Evolutionary conservation across 495 filamentous ascomycete genomes (phyloP).

Genomic region (Aspergillus campestris): DNA sequence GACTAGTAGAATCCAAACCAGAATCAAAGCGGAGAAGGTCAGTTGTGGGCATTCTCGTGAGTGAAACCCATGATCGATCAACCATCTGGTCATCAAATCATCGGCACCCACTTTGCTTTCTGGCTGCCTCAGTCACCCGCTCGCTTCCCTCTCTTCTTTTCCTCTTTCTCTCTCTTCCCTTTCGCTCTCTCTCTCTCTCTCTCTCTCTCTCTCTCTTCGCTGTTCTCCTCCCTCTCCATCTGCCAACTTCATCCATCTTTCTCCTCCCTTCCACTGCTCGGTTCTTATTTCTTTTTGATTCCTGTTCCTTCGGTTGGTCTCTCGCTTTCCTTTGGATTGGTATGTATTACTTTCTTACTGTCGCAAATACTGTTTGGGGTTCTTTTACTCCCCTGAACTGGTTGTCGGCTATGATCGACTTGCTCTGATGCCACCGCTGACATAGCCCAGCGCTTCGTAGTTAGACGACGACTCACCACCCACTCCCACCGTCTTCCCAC

Average conservation of each 20-base stretch:
- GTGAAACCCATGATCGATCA: slow-evolving; percentile 4
- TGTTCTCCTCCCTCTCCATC: slow-evolving; percentile 8
- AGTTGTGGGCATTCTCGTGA: slow-evolving; percentile 1
- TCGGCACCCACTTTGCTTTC: not conserved
- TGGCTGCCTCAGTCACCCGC: not conserved
- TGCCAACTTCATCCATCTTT: slow-evolving; percentile 10
- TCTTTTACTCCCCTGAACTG: slow-evolving; percentile 19
- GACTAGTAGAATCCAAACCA: too few relatives aligned
- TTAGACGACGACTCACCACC: slow-evolving; percentile 12
- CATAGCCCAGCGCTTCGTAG: slow-evolving; percentile 38
- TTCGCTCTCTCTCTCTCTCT: slow-evolving; percentile 14
- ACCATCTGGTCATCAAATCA: not conserved
- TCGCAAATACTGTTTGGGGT: slow-evolving; percentile 1
- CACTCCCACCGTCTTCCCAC: slow-evolving; percentile 1
- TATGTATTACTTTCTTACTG: not conserved
- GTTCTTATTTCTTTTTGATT: slow-evolving; percentile 6
- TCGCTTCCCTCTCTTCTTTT: not conserved
- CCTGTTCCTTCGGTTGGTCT: slow-evolving; percentile 14
- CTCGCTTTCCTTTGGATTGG: slow-evolving; percentile 3
- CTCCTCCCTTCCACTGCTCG: slow-evolving; percentile 6
- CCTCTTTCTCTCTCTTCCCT: slow-evolving; percentile 6
- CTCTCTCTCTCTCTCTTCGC: slow-evolving; percentile 1
- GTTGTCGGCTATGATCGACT: slow-evolving; percentile 14
- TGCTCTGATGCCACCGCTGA: slow-evolving; percentile 33
- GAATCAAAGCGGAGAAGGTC: not conserved